Evolutionary conservation across 352 stramenopile genomes (phyloP).

Genomic region (Pythium volutum): DNA sequence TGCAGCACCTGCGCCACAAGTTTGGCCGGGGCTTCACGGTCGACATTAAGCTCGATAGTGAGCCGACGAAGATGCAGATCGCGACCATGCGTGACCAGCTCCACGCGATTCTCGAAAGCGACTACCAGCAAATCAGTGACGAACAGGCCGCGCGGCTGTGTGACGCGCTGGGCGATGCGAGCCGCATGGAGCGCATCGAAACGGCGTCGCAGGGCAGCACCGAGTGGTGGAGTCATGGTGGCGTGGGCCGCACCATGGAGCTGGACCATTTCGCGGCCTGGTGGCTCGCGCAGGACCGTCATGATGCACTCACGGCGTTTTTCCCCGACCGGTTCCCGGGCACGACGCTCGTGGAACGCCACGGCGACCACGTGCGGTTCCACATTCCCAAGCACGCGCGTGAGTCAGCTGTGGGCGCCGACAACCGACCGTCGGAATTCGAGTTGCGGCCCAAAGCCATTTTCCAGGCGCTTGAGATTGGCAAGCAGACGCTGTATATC

Average conservation of each 20-base stretch:
- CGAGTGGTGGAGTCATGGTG: constrained; percentile 5
- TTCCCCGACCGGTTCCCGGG: constrained; percentile 16
- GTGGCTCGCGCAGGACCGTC: constrained; percentile 16
- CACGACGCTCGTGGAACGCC: constrained; percentile 39
- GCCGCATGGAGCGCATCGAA: constrained; percentile 4
- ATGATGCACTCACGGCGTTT: constrained; percentile 20
- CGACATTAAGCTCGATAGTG: constrained; percentile 50
- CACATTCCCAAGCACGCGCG: constrained; percentile 25
- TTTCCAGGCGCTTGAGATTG: constrained; percentile 76
- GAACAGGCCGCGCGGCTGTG: constrained; percentile 1
- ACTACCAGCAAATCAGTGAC: constrained; percentile 3
- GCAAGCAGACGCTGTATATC: constrained; percentile 57
- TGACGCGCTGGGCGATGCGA: constrained; percentile 7
- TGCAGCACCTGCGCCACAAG: constrained; percentile 89
- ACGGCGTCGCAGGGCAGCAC: not conserved
- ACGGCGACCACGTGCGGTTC: constrained; percentile 53
- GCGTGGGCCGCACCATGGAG: not conserved
- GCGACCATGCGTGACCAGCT: not conserved
- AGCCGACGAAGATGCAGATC: constrained; percentile 27
- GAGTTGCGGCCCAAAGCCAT: constrained; percentile 31
- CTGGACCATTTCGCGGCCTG: constrained; percentile 15
- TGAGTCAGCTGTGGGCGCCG: too few relatives aligned
- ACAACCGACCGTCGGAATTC: not conserved
- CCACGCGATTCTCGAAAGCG: not conserved
- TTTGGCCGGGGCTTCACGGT: constrained; percentile 90